Evolutionary conservation across 2,329 filamentous ascomycete species (phyloP), one percentile per base, ranked within the genome.

Genomic region (Neofusicoccum kwambonambiense): DNA sequence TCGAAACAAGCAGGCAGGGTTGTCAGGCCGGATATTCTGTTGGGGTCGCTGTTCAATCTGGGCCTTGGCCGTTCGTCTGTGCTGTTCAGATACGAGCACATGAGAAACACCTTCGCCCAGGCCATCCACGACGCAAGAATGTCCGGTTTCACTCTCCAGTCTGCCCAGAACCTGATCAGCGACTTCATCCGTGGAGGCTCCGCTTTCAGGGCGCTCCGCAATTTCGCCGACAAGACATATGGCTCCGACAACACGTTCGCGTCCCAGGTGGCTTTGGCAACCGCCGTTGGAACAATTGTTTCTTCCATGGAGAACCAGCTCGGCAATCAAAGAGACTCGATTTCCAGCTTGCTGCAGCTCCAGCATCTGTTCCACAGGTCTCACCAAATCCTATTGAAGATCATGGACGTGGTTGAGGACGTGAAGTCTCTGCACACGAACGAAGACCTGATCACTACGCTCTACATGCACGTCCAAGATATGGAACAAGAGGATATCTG

Each of bases 61-160:
- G 86, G 87, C 0, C 83, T 93, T 5, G 91, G 91, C 0, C 83
- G 90, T 54, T 88, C 87, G 44, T 93, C 91, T 0, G 81, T 90
- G 1, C 83, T 95, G 39, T 95, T 92, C 74, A 72, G 76, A 0
- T 92, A 86, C 82, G 80, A 88, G 58, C 73, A 80, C 2, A 78
- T 80, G 2, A 80, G 81, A 34, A 77, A 76, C 27, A 78, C 77
- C 0, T 92, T 93, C 69, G 74, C 77, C 44, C 78, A 76, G 44
- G 74, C 75, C 3, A 72, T 84, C 41, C 70, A 76, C 3, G 75
- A 82, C 62, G 75, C 82, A 1, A 76, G 82, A 2, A 75, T 85
- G 35, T 82, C 82, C 2, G 86, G 86, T 2, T 72, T 81, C 39
- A 86, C 83, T 66, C 72, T 79, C n/a, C 66, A 71, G 22, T 74